Base-by-base conservation (phyloP, 2,329 filamentous ascomycete genomes). In the Periglandula ipomoeae region DNA sequence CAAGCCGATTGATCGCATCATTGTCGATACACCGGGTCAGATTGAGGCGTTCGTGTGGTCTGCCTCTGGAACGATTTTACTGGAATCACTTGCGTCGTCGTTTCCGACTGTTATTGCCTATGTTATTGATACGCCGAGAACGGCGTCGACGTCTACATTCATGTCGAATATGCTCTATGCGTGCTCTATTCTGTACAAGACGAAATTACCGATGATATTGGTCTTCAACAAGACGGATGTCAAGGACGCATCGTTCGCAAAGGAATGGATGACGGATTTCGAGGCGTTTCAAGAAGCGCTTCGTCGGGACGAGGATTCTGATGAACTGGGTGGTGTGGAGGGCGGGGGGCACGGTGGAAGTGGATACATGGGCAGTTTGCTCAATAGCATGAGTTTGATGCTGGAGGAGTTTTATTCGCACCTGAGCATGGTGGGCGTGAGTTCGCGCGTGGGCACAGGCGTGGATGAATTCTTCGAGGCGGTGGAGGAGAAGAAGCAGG, bases 161-260 rank as follows among this genome's bases (percentile, higher is more conserved):
- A 98, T 98, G 93, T 94, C 87, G 65, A 98, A 98, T 70, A 98
- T 98, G 93, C 82, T 98, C 39, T 98, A 98, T 67, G 93, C 93
- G 20, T 97, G 93, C 75, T 95, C 87, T 52, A 98, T 98, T 55
- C 79, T 98, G 15, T 98, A 98, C 79, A 97, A 97, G 74, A 97
- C 91, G 2, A 95, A 95, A 65, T 75, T 98, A 0, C 93, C 93
- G 22, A 98, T 98, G 93, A 94, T 98, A 47, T 72, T 98, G 7
- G 93, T 98, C 10, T 97, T 98, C 76, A 98, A 98, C 75, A 98
- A 98, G 73, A 96, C 90, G 0, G 93, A 98, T 61, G 89, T 95
- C 38, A 89, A 95, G 65, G 86, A 94, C 60, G 88, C 89, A 0
- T 78, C 80, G 23, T 95, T 95, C 61, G 93, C 90, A 1, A 93